Evolutionary conservation across 148 eudicot species (phyloP).

Genomic region (Diospyros kaki): DNA sequence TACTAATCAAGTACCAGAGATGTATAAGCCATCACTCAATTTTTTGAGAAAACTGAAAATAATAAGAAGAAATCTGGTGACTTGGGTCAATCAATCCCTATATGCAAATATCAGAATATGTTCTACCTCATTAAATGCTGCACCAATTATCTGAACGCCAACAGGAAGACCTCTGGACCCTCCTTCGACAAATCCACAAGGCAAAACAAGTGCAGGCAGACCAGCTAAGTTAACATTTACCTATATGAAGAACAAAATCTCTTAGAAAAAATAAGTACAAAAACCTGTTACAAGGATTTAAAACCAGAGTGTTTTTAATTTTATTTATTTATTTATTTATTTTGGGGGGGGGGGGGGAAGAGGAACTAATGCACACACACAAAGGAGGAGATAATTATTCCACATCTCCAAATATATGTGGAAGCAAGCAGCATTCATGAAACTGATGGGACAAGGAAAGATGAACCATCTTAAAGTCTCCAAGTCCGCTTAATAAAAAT

Average conservation of each 20-base stretch:
- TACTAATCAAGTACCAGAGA: background rate
- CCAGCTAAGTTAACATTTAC: conserved; percentile 98
- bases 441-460: background rate
- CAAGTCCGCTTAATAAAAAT: too few species aligned
- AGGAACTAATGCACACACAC: too few species aligned
- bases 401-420: too few species aligned
- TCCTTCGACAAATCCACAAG: conserved; percentile 74
- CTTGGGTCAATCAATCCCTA: background rate
- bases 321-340: too few species aligned
- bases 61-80: background rate
- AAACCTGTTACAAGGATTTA: background rate
- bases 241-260: conserved; percentile 35
- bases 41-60: background rate
- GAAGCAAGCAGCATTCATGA: background rate
- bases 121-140: conserved; percentile 85
- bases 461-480: background rate
- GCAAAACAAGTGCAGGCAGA: conserved; percentile 90
- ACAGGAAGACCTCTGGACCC: conserved; percentile 69
- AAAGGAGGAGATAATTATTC: too few species aligned
- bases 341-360: too few species aligned
- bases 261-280: background rate
- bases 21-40: background rate
- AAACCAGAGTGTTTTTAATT: too few species aligned
- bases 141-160: conserved; percentile 92
- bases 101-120: background rate